These are phyloP conservation scores for Croton setiger DNA, from an alignment of 441 rosid genomes.

Conservation along the genomic window DNA sequence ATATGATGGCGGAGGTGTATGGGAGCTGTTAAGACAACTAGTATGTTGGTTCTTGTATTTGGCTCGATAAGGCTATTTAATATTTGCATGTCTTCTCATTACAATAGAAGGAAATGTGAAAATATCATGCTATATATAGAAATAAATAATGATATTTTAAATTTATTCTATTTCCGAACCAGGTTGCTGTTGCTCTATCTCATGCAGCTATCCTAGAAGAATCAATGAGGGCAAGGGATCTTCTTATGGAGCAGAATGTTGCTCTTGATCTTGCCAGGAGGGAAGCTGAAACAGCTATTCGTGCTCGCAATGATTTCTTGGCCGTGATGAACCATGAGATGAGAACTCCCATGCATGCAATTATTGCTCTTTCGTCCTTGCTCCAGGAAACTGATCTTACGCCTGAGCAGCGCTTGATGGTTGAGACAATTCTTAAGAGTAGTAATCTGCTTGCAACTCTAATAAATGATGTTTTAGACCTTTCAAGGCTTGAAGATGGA, in stretches of 20 bases:
- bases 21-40: background rate
- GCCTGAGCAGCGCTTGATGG: conserved; percentile 94
- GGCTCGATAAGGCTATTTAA: background rate
- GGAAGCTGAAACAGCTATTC: conserved; percentile 95
- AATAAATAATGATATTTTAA: background rate
- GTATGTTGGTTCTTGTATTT: background rate
- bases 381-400: conserved; percentile 96
- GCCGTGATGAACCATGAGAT: conserved; percentile 99
- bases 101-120: background rate
- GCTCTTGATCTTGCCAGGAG: conserved; percentile 91
- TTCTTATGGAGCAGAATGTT: conserved; percentile 92
- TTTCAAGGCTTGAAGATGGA: conserved; percentile 98
- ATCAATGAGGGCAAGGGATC: conserved; percentile 98
- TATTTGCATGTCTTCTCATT: background rate
- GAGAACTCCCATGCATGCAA: conserved; percentile 98
- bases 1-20: background rate
- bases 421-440: conserved; percentile 91
- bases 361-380: conserved; percentile 90
- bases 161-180: conserved; percentile 25
- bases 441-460: conserved; percentile 87
- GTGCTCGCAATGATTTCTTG: conserved; percentile 96
- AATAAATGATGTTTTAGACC: conserved; percentile 94
- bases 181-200: conserved; percentile 99
- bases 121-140: background rate
- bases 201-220: conserved; percentile 98